Conservation (phyloP, 345 rosid genomes). For the Erodium maritimum region DNA sequence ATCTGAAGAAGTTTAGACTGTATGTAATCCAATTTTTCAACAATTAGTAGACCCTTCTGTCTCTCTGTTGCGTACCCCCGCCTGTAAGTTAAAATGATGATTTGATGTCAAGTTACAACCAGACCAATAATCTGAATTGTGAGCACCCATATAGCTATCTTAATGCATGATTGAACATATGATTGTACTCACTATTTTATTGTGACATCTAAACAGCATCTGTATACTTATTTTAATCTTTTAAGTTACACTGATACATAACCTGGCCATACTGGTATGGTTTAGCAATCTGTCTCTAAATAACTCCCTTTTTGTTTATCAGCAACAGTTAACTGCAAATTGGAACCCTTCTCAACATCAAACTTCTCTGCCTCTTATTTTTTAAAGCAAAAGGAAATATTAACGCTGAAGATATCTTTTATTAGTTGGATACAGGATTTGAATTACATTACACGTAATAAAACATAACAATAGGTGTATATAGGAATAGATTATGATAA, state of each 20-base stretch:
- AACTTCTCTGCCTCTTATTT: no score
- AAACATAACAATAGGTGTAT: no score
- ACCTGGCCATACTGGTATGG: neutral
- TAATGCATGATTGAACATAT: neutral
- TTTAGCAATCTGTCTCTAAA: no score
- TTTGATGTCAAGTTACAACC: slow-evolving; percentile 1
- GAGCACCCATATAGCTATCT: neutral
- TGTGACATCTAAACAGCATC: neutral
- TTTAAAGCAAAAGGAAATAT: no score
- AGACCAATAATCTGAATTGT: neutral
- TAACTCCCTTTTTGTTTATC: no score
- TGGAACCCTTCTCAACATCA: neutral
- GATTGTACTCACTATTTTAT: neutral
- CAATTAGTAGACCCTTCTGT: slow-evolving; percentile 75
- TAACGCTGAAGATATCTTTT: no score
- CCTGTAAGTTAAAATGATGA: slow-evolving; percentile 31
- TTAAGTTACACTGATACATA: no score
- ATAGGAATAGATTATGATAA: no score
- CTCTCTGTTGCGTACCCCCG: slow-evolving; percentile 91
- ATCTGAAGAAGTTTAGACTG: slow-evolving; percentile 69
- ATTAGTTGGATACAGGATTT: no score
- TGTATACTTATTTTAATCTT: no score
- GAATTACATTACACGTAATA: no score
- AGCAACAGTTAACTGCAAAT: no score
- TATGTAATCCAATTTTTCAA: slow-evolving; percentile 80